These are phyloP conservation scores for Sporothrix pallida DNA, from an alignment of 2,329 filamentous ascomycete species.

Conservation along the genomic window DNA sequence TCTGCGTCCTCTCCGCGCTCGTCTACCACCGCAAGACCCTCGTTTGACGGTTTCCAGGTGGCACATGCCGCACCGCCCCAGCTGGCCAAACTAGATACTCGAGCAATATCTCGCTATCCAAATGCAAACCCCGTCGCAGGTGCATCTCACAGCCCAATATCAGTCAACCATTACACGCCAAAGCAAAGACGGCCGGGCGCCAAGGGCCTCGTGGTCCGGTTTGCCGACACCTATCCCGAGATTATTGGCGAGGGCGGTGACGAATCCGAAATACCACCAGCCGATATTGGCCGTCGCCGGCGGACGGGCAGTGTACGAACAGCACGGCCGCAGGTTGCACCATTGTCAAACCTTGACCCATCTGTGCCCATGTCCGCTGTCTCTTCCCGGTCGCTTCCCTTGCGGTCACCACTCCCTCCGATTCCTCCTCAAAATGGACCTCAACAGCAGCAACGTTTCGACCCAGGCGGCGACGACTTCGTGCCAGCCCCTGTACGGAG, in stretches of 20 bases:
- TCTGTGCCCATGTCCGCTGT: not conserved
- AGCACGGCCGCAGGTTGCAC: slow-evolving; percentile 37
- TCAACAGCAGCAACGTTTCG: slow-evolving; percentile 51
- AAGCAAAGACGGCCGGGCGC: slow-evolving; percentile 43
- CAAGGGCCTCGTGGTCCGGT: slow-evolving; percentile 76
- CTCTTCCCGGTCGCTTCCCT: slow-evolving; percentile 24
- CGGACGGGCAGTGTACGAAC: slow-evolving; percentile 42
- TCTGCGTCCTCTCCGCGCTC: slow-evolving; percentile 29
- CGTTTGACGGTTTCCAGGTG: slow-evolving; percentile 64
- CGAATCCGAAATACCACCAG: slow-evolving; percentile 73
- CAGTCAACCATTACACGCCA: not conserved
- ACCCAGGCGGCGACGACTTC: slow-evolving; percentile 48
- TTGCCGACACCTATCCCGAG: slow-evolving; percentile 73
- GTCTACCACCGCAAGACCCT: slow-evolving; percentile 7
- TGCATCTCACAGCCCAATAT: slow-evolving; percentile 53
- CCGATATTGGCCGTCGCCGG: slow-evolving; percentile 71
- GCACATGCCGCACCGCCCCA: slow-evolving; percentile 57
- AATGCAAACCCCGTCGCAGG: slow-evolving; percentile 56
- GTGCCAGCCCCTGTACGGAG: slow-evolving; percentile 60
- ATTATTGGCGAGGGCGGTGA: slow-evolving; percentile 92
- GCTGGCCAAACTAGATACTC: slow-evolving; percentile 60
- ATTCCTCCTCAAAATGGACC: slow-evolving; percentile 37
- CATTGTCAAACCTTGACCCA: not conserved
- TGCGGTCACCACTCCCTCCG: slow-evolving; percentile 41
- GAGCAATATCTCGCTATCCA: slow-evolving; percentile 60